phyloP scores from a whole-genome alignment of 495 filamentous ascomycete species.

The Neurospora cerealis region DNA sequence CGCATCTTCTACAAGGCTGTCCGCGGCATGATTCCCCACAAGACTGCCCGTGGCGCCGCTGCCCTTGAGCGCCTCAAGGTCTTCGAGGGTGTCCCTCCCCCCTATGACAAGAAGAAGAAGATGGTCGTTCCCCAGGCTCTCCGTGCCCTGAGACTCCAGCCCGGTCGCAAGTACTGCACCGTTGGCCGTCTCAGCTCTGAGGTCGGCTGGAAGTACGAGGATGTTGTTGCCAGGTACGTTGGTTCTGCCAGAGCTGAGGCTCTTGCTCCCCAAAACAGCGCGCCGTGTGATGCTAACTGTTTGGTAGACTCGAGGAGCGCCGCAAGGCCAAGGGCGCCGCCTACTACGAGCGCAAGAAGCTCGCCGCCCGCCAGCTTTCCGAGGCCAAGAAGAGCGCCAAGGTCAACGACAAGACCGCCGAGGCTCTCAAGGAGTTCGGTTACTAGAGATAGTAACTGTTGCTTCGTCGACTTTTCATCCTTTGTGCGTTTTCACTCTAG shows the following conservation, averaged over 20 bases:
- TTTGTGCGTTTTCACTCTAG: constrained; percentile 32
- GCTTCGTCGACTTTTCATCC: constrained; percentile 16
- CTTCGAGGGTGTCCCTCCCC: constrained; percentile 98
- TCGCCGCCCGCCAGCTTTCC: constrained; percentile 72
- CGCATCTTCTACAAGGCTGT: constrained; percentile 99
- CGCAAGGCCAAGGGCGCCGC: constrained; percentile 97
- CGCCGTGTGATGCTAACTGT: constrained; percentile 29
- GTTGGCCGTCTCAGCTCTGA: constrained; percentile 96
- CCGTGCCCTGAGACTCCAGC: constrained; percentile 86
- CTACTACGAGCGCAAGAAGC: constrained; percentile 99
- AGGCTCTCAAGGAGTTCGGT: constrained; percentile 45
- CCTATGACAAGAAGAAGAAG: constrained; percentile 99
- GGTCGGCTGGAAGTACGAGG: constrained; percentile 99
- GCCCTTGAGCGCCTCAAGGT: constrained; percentile 97
- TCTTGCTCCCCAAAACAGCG: neutral
- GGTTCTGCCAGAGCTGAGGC: neutral
- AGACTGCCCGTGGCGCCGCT: constrained; percentile 92
- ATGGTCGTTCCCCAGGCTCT: constrained; percentile 98
- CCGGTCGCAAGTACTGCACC: constrained; percentile 98
- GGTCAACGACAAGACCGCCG: constrained; percentile 58
- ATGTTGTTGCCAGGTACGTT: constrained; percentile 90
- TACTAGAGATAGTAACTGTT: constrained; percentile 35
- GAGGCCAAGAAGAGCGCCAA: constrained; percentile 87
- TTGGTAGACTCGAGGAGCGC: constrained; percentile 86
- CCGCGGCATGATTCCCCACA: constrained; percentile 99